phyloP scores from a whole-genome alignment of 2,329 filamentous ascomycete genomes.

The Coleophoma eucalyptorum region DNA sequence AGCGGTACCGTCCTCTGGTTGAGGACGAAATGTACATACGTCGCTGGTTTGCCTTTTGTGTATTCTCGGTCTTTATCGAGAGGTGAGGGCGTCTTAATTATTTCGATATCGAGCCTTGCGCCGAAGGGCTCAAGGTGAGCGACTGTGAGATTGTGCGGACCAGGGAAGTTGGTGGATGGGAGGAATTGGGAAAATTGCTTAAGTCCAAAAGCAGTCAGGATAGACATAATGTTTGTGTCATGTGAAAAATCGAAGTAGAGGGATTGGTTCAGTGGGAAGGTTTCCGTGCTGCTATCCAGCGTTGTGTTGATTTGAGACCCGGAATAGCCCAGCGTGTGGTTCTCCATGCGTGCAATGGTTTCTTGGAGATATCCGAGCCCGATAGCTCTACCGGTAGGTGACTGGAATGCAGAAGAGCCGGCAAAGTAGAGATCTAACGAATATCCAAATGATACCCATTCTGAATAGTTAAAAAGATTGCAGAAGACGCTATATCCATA shows the following conservation, averaged over 20 bases:
- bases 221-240: conserved; percentile 68
- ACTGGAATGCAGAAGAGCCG: conserved; percentile 36
- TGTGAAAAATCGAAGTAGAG: conserved; percentile 78
- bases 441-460: conserved; percentile 73
- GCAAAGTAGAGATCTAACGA: conserved; percentile 64
- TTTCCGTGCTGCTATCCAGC: conserved; percentile 61
- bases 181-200: conserved; percentile 62
- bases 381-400: conserved; percentile 51
- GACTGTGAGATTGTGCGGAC: conserved; percentile 59
- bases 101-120: conserved; percentile 68
- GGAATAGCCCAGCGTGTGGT: conserved; percentile 58
- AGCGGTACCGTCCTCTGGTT: conserved; percentile 73
- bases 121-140: conserved; percentile 69
- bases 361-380: conserved; percentile 73
- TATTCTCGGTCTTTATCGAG: conserved; percentile 42
- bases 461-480: conserved; percentile 68
- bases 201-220: conserved; percentile 70
- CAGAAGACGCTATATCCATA: conserved; percentile 75
- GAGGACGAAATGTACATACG: conserved; percentile 70
- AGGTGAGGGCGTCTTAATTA: conserved; percentile 65
- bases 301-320: conserved; percentile 65
- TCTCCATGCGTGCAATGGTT: conserved; percentile 64
- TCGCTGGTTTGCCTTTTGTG: conserved; percentile 49
- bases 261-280: conserved; percentile 70
- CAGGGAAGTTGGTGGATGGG: conserved; percentile 49